Evolutionary conservation across 306 rosid genomes (phyloP).

Genomic region (Sicyos baderoa): DNA sequence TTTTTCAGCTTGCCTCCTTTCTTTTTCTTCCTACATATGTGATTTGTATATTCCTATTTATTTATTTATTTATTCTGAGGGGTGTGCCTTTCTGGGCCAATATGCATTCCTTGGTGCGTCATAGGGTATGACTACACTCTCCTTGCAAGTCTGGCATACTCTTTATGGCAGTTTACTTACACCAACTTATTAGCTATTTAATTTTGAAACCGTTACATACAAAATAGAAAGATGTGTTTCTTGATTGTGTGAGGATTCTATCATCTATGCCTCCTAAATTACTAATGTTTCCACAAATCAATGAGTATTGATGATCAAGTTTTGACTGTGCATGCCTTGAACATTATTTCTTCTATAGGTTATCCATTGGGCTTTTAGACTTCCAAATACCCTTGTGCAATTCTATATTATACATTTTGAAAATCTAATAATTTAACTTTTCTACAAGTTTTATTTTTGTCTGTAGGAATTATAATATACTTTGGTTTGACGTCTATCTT

Average conservation of each 20-base stretch:
- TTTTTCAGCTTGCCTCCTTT: too few species aligned
- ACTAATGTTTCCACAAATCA: background rate
- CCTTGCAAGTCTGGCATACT: background rate
- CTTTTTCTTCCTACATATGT: too few species aligned
- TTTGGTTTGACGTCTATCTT: background rate
- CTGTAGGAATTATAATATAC: background rate
- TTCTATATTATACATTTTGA: background rate
- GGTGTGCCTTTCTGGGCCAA: too few species aligned
- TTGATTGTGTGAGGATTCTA: background rate
- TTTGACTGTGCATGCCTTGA: background rate
- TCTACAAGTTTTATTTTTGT: background rate
- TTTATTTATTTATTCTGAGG: too few species aligned
- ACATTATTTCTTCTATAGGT: too few species aligned
- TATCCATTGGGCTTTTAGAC: too few species aligned
- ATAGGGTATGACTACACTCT: background rate
- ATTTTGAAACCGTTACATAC: background rate
- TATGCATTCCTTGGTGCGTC: background rate
- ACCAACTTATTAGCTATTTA: background rate
- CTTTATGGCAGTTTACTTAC: background rate
- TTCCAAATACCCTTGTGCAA: too few species aligned
- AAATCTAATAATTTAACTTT: background rate
- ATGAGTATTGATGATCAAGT: conserved; percentile 2
- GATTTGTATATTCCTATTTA: too few species aligned
- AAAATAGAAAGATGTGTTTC: background rate
- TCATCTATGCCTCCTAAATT: background rate